Conservation (phyloP, 306 rosid genomes). For the Ormosia emarginata region DNA sequence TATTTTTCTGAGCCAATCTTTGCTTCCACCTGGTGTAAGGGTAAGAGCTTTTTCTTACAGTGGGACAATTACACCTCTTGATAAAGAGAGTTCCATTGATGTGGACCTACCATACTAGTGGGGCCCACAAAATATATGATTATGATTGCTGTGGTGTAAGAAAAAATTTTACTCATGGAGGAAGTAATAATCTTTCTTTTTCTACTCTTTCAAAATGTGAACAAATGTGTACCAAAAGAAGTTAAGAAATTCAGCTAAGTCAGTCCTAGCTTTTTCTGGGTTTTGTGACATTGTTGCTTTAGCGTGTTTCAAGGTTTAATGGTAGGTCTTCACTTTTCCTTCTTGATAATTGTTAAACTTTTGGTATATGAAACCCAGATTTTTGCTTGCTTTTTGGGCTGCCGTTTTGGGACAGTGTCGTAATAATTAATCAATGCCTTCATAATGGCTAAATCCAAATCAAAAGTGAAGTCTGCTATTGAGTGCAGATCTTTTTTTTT, state of each 20-base stretch:
- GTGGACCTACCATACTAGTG: not conserved
- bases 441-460: not conserved
- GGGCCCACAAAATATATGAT: not conserved
- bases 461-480: not conserved
- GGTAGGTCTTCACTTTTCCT: not conserved
- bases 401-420: not conserved
- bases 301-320: not conserved
- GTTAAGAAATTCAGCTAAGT: not conserved
- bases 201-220: not conserved
- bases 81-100: not conserved
- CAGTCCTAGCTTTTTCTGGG: not conserved
- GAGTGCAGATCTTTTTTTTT: not conserved
- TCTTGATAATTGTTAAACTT: not conserved
- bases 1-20: not conserved
- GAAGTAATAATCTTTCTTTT: not conserved
- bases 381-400: not conserved
- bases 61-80: not conserved
- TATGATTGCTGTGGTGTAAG: not conserved
- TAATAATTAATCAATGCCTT: not conserved
- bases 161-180: not conserved
- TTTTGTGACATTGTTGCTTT: not conserved
- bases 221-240: not conserved
- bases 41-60: not conserved
- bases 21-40: not conserved
- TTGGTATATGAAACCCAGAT: not conserved